These are phyloP conservation scores for Auricularia sp. DNA, from an alignment of 768 basidiomycete species.

Conservation along the genomic window DNA sequence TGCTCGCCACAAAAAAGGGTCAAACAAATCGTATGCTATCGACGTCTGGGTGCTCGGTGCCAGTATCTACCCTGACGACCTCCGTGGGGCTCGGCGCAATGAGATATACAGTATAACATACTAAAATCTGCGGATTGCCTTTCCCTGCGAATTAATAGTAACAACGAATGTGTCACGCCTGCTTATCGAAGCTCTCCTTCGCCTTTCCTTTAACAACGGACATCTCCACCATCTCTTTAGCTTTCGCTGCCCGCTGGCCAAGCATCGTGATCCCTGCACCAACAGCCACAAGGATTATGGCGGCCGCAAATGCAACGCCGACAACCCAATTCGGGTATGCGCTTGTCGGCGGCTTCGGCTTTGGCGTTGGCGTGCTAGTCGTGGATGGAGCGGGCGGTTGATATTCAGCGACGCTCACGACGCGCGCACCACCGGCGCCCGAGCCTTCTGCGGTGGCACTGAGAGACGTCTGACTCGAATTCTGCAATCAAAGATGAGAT, in stretches of 20 bases:
- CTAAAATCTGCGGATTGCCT: too few relatives aligned
- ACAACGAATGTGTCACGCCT: too few relatives aligned
- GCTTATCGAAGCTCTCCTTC: too few relatives aligned
- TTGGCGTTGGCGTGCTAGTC: neutral
- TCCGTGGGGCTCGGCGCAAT: too few relatives aligned
- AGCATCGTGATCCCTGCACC: neutral
- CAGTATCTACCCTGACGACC: too few relatives aligned
- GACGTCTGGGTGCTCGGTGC: too few relatives aligned
- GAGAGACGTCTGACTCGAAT: neutral
- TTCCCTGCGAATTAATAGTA: too few relatives aligned
- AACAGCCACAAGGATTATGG: neutral
- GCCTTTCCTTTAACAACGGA: too few relatives aligned
- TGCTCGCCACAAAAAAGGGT: too few relatives aligned
- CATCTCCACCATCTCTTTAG: too few relatives aligned
- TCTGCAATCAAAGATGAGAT: neutral
- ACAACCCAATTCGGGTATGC: neutral
- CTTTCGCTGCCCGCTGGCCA: neutral
- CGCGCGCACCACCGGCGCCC: neutral
- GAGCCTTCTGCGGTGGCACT: neutral
- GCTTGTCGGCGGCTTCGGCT: neutral
- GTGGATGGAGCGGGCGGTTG: neutral
- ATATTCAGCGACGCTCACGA: neutral
- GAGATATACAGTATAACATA: too few relatives aligned
- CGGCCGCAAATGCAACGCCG: neutral
- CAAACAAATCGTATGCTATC: too few relatives aligned